Evolutionary conservation across 2,329 filamentous ascomycete species (phyloP), one percentile per base, ranked within the genome.

Genomic region (Penicillium sp.): DNA sequence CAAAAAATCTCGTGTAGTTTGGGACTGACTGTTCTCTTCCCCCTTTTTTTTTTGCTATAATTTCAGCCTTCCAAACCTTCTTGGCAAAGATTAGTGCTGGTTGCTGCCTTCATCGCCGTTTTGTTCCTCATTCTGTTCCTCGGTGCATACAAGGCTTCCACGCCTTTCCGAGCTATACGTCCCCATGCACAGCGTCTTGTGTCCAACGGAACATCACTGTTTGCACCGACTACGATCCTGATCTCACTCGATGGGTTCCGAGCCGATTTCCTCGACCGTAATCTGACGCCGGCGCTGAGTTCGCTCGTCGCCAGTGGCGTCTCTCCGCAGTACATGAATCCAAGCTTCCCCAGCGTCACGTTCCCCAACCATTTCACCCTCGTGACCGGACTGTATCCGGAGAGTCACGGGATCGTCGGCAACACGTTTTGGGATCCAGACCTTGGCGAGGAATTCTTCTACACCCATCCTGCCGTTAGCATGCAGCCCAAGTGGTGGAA

Each of bases 301-400:
- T 78, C 83, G 2, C 85, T 98, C 55, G 76, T 95, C 52, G 79
- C 81, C 51, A 82, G 89, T 55, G 93, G 93, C 28, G 83, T 97
- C 9, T 95, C 90, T 5, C 91, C 93, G 3, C 79, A 83, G 55
- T 96, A 91, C 70, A 96, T 98, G 90, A 78, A 82, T 5, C 93
- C 93, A 0, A 94, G 89, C 35, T 98, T 98, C 57, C 93, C 93
- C 0, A 95, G 88, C 24, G 88, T 98, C 39, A 98, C 93, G 0
- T 98, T 98, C 60, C 93, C 93, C 9, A 91, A 97, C 60, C 93
- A 97, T 67, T 96, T 91, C 67, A 96, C 91, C 0, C 75, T 97
- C 34, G 88, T 89, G 0, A 97, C 93, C 0, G 93, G 93, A 0
- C 71, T 97, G 26, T 90, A 97, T 59, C 93, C 93, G 0, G 91